phyloP scores from a whole-genome alignment of 1,284 basidiomycete genomes.

The Cryptococcus jaspeensis region DNA sequence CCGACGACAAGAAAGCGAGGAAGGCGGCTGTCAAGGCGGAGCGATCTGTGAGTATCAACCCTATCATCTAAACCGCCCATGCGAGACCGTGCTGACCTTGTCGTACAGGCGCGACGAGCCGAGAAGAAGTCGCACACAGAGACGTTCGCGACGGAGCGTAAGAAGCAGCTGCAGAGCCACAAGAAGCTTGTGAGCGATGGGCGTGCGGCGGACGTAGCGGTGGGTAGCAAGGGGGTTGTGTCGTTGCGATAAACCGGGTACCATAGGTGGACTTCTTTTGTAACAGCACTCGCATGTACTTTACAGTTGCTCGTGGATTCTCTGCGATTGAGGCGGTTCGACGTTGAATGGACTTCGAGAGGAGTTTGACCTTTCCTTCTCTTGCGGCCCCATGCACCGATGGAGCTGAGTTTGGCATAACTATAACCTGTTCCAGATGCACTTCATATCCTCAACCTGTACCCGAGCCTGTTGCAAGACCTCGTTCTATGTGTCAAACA shows the following conservation, averaged over 20 bases:
- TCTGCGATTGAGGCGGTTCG: too few relatives aligned
- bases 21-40: conserved; percentile 86
- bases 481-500: too few relatives aligned
- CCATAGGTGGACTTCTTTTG: background rate
- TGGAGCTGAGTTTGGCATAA: too few relatives aligned
- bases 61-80: background rate
- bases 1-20: conserved; percentile 81
- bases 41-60: conserved; percentile 56
- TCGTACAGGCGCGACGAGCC: conserved; percentile 61
- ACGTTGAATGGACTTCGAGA: too few relatives aligned
- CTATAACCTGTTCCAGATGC: too few relatives aligned
- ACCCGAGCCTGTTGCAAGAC: too few relatives aligned
- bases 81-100: conserved; percentile 52
- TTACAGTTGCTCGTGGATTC: too few relatives aligned
- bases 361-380: too few relatives aligned
- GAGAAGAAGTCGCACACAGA: conserved; percentile 81
- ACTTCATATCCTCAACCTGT: too few relatives aligned
- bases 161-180: conserved; percentile 62
- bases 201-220: conserved; percentile 46
- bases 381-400: too few relatives aligned
- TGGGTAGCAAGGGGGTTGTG: conserved; percentile 35
- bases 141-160: conserved; percentile 70
- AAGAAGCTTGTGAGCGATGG: conserved; percentile 48
- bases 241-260: conserved; percentile 26
- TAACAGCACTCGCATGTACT: conserved; percentile 5